These are phyloP conservation scores for Debaryomycetaceae sp. DNA, from an alignment of 1,139 yeast species.

Conservation along the genomic window DNA sequence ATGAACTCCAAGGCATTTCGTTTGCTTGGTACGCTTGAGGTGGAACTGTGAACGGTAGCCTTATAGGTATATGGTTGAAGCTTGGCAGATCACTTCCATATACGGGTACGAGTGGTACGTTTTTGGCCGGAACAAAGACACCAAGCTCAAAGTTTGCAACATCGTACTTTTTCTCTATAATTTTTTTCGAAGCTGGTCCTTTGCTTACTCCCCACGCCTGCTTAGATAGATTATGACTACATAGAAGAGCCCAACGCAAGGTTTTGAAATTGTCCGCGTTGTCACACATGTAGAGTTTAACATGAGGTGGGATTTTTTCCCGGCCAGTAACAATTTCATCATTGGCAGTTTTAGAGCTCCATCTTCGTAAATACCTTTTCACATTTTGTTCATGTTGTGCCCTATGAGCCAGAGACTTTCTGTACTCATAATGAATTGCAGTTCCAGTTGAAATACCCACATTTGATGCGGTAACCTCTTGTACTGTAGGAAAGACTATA, in stretches of 20 bases:
- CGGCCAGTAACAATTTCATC: constrained; percentile 23
- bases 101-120: constrained; percentile 28
- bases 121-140: constrained; percentile 36
- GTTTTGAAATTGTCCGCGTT: constrained; percentile 48
- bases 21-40: constrained; percentile 30
- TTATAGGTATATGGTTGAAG: constrained; percentile 25
- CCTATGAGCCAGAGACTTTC: constrained; percentile 17
- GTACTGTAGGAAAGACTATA: constrained; percentile 52
- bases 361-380: constrained; percentile 30
- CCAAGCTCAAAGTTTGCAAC: constrained; percentile 57
- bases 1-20: constrained; percentile 53
- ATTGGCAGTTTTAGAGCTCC: constrained; percentile 20
- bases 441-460: constrained; percentile 50
- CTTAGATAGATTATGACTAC: constrained; percentile 63
- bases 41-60: constrained; percentile 56
- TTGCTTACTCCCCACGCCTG: constrained; percentile 68
- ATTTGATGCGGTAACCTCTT: constrained; percentile 43
- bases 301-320: constrained; percentile 38
- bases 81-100: constrained; percentile 34
- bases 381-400: constrained; percentile 32
- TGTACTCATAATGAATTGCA: constrained; percentile 51
- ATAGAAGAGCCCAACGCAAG: constrained; percentile 60
- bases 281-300: constrained; percentile 39
- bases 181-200: constrained; percentile 12
- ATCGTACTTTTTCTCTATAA: constrained; percentile 19